Percentiles rank a stretch among this genome's conserved stretches.
Conservation (phyloP, 306 rosid genomes). For the Carpinus fangiana region DNA sequence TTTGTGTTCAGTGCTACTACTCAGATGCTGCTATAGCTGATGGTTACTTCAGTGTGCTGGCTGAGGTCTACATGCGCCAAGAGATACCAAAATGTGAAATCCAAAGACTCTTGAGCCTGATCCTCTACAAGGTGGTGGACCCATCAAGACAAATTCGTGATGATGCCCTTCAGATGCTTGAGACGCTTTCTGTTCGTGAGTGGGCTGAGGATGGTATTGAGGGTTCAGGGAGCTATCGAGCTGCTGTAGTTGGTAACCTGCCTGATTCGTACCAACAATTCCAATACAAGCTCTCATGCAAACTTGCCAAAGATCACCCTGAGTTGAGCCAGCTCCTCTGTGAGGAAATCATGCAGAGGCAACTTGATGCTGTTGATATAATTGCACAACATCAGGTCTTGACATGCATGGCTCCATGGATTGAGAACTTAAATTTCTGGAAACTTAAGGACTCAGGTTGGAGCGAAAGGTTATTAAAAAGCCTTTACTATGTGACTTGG, state of each 20-base stretch:
- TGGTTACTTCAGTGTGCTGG: conserved; percentile 99
- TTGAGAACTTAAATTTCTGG: conserved; percentile 97
- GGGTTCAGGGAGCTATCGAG: conserved; percentile 94
- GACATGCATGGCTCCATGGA: conserved; percentile 99
- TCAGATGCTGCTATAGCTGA: conserved; percentile 98
- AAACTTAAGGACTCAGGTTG: conserved; percentile 96
- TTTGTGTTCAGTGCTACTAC: conserved; percentile 78
- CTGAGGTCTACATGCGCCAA: conserved; percentile 99
- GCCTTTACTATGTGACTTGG: conserved; percentile 97
- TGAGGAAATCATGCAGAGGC: conserved; percentile 99
- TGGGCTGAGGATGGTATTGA: conserved; percentile 99
- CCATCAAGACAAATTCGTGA: conserved; percentile 99
- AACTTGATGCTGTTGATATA: conserved; percentile 98
- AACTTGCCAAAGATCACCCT: conserved; percentile 99
- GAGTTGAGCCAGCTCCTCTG: conserved; percentile 97
- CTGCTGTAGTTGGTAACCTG: conserved; percentile 99
- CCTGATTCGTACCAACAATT: conserved; percentile 99
- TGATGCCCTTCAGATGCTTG: conserved; percentile 99
- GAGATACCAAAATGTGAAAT: conserved; percentile 98
- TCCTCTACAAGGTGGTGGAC: conserved; percentile 99
- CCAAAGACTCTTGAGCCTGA: conserved; percentile 93
- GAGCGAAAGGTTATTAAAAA: conserved; percentile 93
- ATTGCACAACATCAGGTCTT: conserved; percentile 99
- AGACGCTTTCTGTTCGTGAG: conserved; percentile 95
- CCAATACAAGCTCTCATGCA: conserved; percentile 97